Percentiles rank a stretch among this genome's conserved stretches.
Conservation (phyloP, 2,329 filamentous ascomycete species). For the Claviceps arundinis region DNA sequence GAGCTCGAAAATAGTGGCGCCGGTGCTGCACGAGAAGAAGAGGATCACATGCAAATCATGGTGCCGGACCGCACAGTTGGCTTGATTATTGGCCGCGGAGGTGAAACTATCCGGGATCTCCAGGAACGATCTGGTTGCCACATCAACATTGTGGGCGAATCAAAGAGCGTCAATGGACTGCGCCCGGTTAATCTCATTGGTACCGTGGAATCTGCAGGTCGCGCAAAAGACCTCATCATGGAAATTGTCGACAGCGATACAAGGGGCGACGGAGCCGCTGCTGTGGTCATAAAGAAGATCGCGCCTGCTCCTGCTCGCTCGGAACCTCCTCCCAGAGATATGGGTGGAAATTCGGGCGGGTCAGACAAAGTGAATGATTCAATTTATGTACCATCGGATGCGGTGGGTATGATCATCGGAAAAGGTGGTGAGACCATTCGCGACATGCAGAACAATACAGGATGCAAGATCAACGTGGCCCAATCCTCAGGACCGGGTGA, state of each 20-base stretch:
- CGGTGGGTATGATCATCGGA: slow-evolving; percentile 92
- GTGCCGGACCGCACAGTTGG: slow-evolving; percentile 87
- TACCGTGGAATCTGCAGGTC: slow-evolving; percentile 56
- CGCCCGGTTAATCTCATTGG: slow-evolving; percentile 86
- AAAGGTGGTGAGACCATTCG: slow-evolving; percentile 91
- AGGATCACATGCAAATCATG: slow-evolving; percentile 86
- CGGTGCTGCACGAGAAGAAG: slow-evolving; percentile 54
- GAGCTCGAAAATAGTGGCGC: slow-evolving; percentile 25
- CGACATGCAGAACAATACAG: slow-evolving; percentile 77
- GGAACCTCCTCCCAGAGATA: slow-evolving; percentile 20
- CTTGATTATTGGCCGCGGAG: slow-evolving; percentile 84
- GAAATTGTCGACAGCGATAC: slow-evolving; percentile 91
- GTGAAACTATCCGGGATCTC: slow-evolving; percentile 83
- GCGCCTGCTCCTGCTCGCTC: slow-evolving; percentile 14
- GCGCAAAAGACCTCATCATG: slow-evolving; percentile 77
- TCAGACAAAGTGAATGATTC: slow-evolving; percentile 66
- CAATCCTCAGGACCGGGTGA: slow-evolving; percentile 67
- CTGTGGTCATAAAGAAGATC: slow-evolving; percentile 16
- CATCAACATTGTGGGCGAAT: slow-evolving; percentile 88
- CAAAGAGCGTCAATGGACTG: slow-evolving; percentile 81
- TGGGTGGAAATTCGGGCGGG: slow-evolving; percentile 17
- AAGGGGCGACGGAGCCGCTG: slow-evolving; percentile 35
- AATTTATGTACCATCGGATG: slow-evolving; percentile 77
- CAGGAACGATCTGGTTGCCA: slow-evolving; percentile 90
- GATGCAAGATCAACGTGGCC: slow-evolving; percentile 91